Base-by-base conservation (phyloP, 306 rosid species). In the Quercus cerris region DNA sequence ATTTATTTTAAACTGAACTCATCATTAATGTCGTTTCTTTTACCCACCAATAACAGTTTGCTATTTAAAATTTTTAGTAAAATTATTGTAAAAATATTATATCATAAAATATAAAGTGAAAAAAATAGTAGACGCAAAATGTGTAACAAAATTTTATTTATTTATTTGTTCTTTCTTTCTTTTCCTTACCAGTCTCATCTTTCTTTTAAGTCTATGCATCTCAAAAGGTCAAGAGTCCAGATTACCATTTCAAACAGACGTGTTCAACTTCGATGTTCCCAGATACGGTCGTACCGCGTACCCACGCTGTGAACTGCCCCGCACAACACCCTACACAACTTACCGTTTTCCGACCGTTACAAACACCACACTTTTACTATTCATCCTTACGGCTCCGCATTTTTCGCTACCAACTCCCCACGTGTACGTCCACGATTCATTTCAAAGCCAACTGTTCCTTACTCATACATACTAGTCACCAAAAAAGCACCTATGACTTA, bases 271-370 rank as follows among this genome's bases (percentile, higher is more conserved):
- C 17, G 54, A 12, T 61, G 33, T 61, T 58, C 13, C 31, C 66
- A 22, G 1, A 1, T 2, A 23, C 19, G 35, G 67, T 12, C 67
- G 31, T 14, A 25, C 67, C 19, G 67, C 67, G 33, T 49, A 12
- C 54, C 54, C 54, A 49, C 54, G 54, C 3, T 49, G 17, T 61
- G 33, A 12, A 61, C 7, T 10, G 13, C 25, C 3, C 46, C 46
- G 12, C 46, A 41, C 46, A 41, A 8, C 9, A n/a, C 23, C 27
- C 5, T 3, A 22, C 23, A 3, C 49, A 6, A 19, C 72, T 77
- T 56, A 59, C 44, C 35, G 51, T 58, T 62, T 41, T 49, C 30
- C 56, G 78, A 79, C 82, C 82, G 82, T 73, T 79, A 62, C 44
- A 10, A 22, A 19, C 51, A 33, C n/a, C 15, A 23, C 17, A 11